Base-by-base conservation (phyloP, 148 eudicot species). In the Camellia sinensis region DNA sequence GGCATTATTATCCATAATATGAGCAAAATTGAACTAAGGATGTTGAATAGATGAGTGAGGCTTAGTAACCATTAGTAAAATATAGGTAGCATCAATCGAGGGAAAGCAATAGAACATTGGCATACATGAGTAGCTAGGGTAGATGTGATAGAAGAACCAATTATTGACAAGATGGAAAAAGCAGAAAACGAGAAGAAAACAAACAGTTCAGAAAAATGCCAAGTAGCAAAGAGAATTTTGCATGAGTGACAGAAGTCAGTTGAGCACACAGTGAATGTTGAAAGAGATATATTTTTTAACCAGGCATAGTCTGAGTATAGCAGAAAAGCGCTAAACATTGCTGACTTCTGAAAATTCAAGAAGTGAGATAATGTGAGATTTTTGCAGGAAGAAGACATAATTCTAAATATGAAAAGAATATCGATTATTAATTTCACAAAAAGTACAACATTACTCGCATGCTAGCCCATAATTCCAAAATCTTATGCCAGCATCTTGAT, bases 21-120 rank as follows among this genome's bases (percentile, higher is more conserved):
- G 14, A 43, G 78, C 59, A 75, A 41, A 37, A 60, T 10, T 63
- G 75, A 29, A 62, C 69, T 7, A 45, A 76, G 57, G 21, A 75
- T 61, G 54, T 40, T 75, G 78, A 43, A 43, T 13, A 19, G 48
- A 75, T 60, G 67, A 75, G 78, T 60, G 66, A 62, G 40, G 57
- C 12, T 62, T 19, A 37, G 62, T 41, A 53, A 73, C 46, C 18
- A 11, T 4, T 18, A 54, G 14, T 37, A 40, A 29, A 40, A 7
- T 45, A 61, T 9, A 6, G 18, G 56, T 19, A 45, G 41, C 46
- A 19, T 44, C 50, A 75, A 60, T 44, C 5, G 50, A 21, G 43
- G 41, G 19, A 76, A 62, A 12, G 9, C 18, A 21, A 22, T 12
- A 12, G 53, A 19, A 69, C 11, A 62, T 63, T 62, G 56, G 54